Evolutionary conservation across 441 rosid genomes (phyloP), one percentile per base, ranked within the genome.

Genomic region (Rhodomyrtus psidioides): DNA sequence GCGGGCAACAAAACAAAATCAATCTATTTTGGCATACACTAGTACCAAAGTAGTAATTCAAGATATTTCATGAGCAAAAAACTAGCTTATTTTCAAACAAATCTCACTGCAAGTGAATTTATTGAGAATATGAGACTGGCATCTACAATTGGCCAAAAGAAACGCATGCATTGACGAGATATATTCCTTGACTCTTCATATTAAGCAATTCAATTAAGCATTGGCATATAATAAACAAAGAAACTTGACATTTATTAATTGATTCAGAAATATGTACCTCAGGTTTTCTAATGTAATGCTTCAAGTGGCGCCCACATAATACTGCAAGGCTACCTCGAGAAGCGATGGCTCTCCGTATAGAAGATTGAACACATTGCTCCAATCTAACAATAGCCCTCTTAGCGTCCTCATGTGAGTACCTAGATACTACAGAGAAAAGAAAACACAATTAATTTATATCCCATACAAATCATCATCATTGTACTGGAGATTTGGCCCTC

Each of bases 321-420:
- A 87, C 62, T 53, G 89, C 89, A 74, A 85, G 87, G 42, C 85
- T 87, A 28, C 89, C 87, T 82, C 81, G 85, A 60, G 87, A 82
- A 54, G 87, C 83, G 53, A 87, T 85, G 83, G 87, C 83, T 85
- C 89, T 87, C 83, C 81, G 79, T 56, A 85, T 87, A 74, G 83
- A 85, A 57, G 87, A 85, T 28, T 79, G 79, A 30, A 82, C 87
- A 51, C 87, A 81, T 60, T 85, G 89, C 79, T 87, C 89, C 87
- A 87, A 56, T 76, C 89, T 85, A 54, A 87, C 85, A 56, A 87
- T 75, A 6, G 89, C 74, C 87, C 81, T 87, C 89, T 83, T 85
- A 49, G 88, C 75, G 19, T 87, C 85, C 58, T 85, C 87, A 56
- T 82, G 59, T n/a, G 15, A 82, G 83, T 87, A 85, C 28, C 55